Base-by-base conservation (phyloP, 257 asterid genomes). In the Mitragyna speciosa region DNA sequence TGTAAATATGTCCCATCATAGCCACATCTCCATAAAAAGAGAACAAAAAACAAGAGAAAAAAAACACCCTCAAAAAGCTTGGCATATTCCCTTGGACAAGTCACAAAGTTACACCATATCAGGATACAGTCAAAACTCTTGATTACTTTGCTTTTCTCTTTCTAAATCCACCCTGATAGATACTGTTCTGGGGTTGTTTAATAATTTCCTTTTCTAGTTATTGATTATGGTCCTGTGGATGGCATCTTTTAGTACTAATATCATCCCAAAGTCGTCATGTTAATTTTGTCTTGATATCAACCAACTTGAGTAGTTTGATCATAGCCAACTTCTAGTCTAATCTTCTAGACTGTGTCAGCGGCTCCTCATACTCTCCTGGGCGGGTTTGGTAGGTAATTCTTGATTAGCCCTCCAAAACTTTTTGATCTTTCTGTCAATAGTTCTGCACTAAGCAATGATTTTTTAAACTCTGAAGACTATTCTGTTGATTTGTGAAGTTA, bases 151-250 rank as follows among this genome's bases (percentile, higher is more conserved):
- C 28, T 47, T 76, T 28, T 71, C 73, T 63, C 51, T 81, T 59
- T 73, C 51, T 36, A 33, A 14, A 14, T 33, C 79, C 70, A 20
- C 48, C 76, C 43, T 51, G 49, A 58, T 43, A 33, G 69, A 14
- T 75, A 41, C 79, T 56, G 49, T 52, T 56, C n/a, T 6, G 36
- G 33, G 51, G 26, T 30, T 17, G 45, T 66, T n/a, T 64, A 26
- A 43, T 67, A 31, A 31, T 56, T 58, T 63, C 14, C 24, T 54
- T 22, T 54, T 41, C 9, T 31, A 36, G 51, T 51, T 54, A n/a
- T 22, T 41, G 15, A 45, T 31, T 45, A 73, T 64, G 84, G 82
- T 72, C 84, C 80, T 78, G 26, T 30, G 73, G 82, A 82, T 82
- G 24, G 75, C 72, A 19, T 82, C 63, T 43, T 72, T 85, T 76